These are phyloP conservation scores for Dovyalis caffra DNA, from an alignment of 345 rosid species.

Conservation along the genomic window DNA sequence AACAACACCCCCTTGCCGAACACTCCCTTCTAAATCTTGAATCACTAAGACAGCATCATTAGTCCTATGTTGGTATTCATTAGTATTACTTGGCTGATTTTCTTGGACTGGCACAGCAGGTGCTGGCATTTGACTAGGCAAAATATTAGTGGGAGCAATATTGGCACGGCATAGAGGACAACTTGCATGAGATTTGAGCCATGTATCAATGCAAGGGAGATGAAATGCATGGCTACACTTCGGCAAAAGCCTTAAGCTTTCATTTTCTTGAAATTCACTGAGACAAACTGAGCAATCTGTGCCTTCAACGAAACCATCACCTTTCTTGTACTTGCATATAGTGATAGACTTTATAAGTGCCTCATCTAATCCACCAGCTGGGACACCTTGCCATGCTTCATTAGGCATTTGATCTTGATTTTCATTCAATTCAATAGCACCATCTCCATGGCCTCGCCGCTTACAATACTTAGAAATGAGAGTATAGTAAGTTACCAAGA, in stretches of 20 bases:
- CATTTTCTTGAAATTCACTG: constrained; percentile 68
- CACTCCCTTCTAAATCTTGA: constrained; percentile 36
- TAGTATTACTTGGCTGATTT: not conserved
- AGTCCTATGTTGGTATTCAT: constrained; percentile 16
- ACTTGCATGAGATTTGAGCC: constrained; percentile 77
- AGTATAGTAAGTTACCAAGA: constrained; percentile 70
- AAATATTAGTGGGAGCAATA: constrained; percentile 26
- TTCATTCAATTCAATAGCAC: constrained; percentile 7
- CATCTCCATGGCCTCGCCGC: constrained; percentile 18
- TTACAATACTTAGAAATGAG: constrained; percentile 64
- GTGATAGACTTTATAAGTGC: constrained; percentile 51
- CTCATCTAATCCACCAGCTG: constrained; percentile 54
- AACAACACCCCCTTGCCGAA: constrained; percentile 23
- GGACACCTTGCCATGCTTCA: constrained; percentile 14
- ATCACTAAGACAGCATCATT: constrained; percentile 40
- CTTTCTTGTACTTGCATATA: constrained; percentile 49
- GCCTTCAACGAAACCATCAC: constrained; percentile 57
- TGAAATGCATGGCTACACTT: constrained; percentile 88
- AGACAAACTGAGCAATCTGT: constrained; percentile 73
- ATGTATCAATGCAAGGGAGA: constrained; percentile 77
- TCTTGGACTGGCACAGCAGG: constrained; percentile 8
- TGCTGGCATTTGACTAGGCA: not conserved
- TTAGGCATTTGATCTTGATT: constrained; percentile 13
- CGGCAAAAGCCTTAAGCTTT: constrained; percentile 63
- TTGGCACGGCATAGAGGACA: constrained; percentile 84